Conservation (phyloP, 345 rosid species). For the Streptanthus diversifolius region DNA sequence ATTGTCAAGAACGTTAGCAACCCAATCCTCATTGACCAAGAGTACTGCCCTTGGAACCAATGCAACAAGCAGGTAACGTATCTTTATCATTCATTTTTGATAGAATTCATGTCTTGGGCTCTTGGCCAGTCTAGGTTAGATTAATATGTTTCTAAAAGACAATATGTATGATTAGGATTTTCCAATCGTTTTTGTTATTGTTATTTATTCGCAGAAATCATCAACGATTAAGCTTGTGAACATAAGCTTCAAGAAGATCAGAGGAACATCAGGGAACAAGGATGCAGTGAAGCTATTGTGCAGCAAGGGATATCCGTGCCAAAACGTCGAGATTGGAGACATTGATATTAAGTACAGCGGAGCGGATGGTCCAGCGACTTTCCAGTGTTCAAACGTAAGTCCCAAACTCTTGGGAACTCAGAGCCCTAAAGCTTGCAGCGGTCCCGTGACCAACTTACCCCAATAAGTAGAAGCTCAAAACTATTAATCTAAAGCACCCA, state of each 20-base stretch:
- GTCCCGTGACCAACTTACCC: neutral
- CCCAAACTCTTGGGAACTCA: conserved; percentile 35
- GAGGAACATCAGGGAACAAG: conserved; percentile 45
- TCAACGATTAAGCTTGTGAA: conserved; percentile 44
- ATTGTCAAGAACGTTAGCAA: conserved; percentile 25
- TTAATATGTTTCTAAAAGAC: no score
- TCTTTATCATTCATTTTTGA: neutral
- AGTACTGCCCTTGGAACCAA: conserved; percentile 39
- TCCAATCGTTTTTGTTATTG: no score
- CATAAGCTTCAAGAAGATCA: conserved; percentile 47
- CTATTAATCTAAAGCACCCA: neutral
- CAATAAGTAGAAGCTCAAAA: conserved; percentile 14
- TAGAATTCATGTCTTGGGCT: neutral
- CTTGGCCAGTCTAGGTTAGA: no score
- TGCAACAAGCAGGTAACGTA: conserved; percentile 28
- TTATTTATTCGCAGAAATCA: conserved; percentile 20
- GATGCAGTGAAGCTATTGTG: conserved; percentile 46
- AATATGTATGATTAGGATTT: no score
- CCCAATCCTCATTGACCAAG: conserved; percentile 38
- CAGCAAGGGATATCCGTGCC: conserved; percentile 46
- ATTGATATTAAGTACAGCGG: conserved; percentile 40
- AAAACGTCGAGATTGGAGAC: conserved; percentile 40
- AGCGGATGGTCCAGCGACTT: conserved; percentile 30
- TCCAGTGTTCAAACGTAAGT: conserved; percentile 41
- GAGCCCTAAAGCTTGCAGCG: conserved; percentile 35